phyloP scores from a whole-genome alignment of 1,284 basidiomycete genomes.

The Melanopsichium pennsylvanicum region DNA sequence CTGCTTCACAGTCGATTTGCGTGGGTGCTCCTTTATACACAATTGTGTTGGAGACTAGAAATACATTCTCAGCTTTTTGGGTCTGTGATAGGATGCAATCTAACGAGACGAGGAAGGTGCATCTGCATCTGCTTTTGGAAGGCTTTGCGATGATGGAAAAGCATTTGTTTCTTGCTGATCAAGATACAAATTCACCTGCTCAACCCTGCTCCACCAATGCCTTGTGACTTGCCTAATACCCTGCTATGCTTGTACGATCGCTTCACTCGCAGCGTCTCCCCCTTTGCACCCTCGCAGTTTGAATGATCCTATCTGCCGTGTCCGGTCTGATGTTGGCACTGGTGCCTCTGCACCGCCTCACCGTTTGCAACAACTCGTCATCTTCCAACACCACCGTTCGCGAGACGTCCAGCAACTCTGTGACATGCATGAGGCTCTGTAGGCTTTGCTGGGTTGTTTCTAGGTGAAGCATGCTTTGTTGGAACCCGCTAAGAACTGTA shows the following conservation, averaged over 20 bases:
- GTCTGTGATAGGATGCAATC: no score
- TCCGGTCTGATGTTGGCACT: neutral
- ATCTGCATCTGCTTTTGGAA: no score
- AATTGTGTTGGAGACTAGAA: no score
- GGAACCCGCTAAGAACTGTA: slow-evolving; percentile 5
- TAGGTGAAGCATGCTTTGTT: slow-evolving; percentile 26
- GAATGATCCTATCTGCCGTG: slow-evolving; percentile 18
- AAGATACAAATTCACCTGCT: slow-evolving; percentile 11
- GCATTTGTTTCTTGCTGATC: slow-evolving; percentile 9
- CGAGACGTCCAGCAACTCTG: slow-evolving; percentile 22
- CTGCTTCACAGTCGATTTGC: no score
- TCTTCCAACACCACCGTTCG: slow-evolving; percentile 18
- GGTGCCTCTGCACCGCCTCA: slow-evolving; percentile 5
- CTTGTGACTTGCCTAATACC: slow-evolving; percentile 13
- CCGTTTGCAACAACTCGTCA: slow-evolving; percentile 8
- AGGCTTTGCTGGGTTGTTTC: slow-evolving; percentile 23
- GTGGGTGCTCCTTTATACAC: no score
- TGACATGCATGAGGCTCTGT: slow-evolving; percentile 19
- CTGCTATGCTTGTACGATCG: slow-evolving; percentile 16
- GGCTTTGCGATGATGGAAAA: no score
- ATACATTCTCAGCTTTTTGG: no score
- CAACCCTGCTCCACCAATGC: slow-evolving; percentile 14
- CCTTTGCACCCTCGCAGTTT: slow-evolving; percentile 5
- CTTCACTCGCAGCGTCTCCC: slow-evolving; percentile 5
- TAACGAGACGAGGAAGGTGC: no score